Evolutionary conservation across 805 yeast genomes (phyloP).

Genomic region (Schizosaccharomyces cryophilus): DNA sequence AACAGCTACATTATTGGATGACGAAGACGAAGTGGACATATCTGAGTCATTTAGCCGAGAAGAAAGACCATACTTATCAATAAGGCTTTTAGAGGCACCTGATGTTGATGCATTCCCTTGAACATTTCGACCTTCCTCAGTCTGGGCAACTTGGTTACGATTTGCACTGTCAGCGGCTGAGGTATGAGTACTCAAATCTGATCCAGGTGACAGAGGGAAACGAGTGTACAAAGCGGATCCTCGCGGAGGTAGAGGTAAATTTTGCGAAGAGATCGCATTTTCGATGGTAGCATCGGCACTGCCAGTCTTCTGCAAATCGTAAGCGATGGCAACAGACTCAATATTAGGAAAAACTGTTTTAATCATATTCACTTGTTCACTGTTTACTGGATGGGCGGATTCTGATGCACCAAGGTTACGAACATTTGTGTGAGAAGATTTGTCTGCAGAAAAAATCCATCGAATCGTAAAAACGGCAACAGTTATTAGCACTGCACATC

Average conservation of each 20-base stretch:
- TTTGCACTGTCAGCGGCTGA: too few relatives aligned
- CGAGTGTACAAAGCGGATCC: not conserved
- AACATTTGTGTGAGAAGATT: not conserved
- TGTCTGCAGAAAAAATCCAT: not conserved
- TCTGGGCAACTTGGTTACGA: too few relatives aligned
- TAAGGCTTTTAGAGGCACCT: not conserved
- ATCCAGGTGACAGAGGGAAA: not conserved
- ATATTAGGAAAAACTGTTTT: conserved; percentile 1
- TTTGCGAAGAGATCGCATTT: conserved; percentile 34
- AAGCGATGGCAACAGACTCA: conserved; percentile 21
- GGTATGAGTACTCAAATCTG: not conserved
- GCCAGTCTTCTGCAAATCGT: conserved; percentile 52
- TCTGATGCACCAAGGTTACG: not conserved
- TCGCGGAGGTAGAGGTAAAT: conserved; percentile 29
- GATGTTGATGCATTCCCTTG: too few relatives aligned
- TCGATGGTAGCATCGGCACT: conserved; percentile 64
- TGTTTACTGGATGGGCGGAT: not conserved
- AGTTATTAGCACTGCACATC: not conserved
- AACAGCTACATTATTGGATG: not conserved
- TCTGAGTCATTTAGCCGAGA: not conserved
- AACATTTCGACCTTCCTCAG: too few relatives aligned
- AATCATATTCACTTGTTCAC: not conserved
- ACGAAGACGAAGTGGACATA: too few relatives aligned
- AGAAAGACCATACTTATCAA: not conserved
- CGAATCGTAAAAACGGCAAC: not conserved